Evolutionary conservation across 768 basidiomycete genomes (phyloP), one percentile per base, ranked within the genome.

Genomic region (Rhodotorula diobovata): DNA sequence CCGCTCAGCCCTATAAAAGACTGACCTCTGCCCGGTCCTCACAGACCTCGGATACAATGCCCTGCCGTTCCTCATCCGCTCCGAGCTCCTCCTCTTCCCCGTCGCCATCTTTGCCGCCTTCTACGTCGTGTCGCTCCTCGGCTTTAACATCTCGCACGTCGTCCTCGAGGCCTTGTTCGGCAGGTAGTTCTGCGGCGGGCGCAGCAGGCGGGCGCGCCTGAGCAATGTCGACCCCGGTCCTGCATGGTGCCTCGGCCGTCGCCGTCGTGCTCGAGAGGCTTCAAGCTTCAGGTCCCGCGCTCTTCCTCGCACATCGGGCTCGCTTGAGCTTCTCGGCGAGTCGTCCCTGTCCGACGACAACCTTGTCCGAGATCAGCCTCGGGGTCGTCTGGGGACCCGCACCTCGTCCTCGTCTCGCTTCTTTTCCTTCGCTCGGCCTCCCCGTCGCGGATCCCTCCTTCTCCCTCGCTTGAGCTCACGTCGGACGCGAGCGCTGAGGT

Each of bases 61-160:
- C 35, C 83, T 98, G n/a, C 95, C 95, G 4, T 98, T 97, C 82
- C 85, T 98, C 68, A 85, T 91, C 72, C 90, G 93, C 39, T 87
- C 90, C 25, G 91, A 94, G 80, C 83, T 96, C 53, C 85, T 98
- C 56, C 86, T 98, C n/a, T 87, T 92, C 21, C 95, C 94, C 4
- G 81, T 97, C 54, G 83, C 96, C 35, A 91, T 94, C 34, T 82
- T 95, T 57, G 90, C 95, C 77, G 87, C 85, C 39, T 88, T 88
- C 70, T 98, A 93, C 81, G 85, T 95, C 67, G 83, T 91, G 50
- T 91, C 90, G 32, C 82, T 98, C 64, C 82, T 96, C 43, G 94
- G 94, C 14, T 92, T 94, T 83, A 96, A 96, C 79, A 85, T 95
- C 69, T 88, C 92, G 32, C 87, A 88, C 78, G 84, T 88, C 82